Evolutionary conservation across 2,329 filamentous ascomycete genomes (phyloP).

Genomic region (Aureobasidium sp.): DNA sequence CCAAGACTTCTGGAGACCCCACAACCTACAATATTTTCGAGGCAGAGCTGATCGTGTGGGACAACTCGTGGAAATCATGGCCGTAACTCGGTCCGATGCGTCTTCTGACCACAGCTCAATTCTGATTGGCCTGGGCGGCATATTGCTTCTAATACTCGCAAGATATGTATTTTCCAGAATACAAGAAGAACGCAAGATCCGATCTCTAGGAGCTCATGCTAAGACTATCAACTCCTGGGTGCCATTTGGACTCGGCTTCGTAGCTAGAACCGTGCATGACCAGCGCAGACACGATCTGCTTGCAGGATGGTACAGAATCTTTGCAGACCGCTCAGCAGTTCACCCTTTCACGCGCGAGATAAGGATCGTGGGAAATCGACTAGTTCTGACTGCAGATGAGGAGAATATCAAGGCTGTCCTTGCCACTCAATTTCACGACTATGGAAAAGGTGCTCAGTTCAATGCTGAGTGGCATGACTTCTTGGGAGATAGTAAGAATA

Average conservation of each 20-base stretch:
- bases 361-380: slow-evolving; percentile 48
- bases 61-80: background rate
- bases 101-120: slow-evolving; percentile 6
- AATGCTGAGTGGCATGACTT: slow-evolving; percentile 69
- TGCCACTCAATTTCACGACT: slow-evolving; percentile 80
- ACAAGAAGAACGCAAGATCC: slow-evolving; percentile 32
- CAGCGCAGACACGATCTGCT: slow-evolving; percentile 47
- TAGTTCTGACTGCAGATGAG: slow-evolving; percentile 71
- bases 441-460: slow-evolving; percentile 72
- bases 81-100: background rate
- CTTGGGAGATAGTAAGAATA: slow-evolving; percentile 66
- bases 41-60: background rate
- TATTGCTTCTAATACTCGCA: slow-evolving; percentile 3
- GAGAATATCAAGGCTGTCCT: slow-evolving; percentile 89
- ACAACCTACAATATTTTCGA: background rate
- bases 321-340: slow-evolving; percentile 37
- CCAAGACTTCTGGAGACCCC: background rate
- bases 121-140: background rate
- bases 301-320: slow-evolving; percentile 53
- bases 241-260: slow-evolving; percentile 55
- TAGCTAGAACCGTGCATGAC: slow-evolving; percentile 50
- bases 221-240: slow-evolving; percentile 32
- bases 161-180: slow-evolving; percentile 21
- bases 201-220: slow-evolving; percentile 39
- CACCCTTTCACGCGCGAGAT: slow-evolving; percentile 55